Base-by-base conservation (phyloP, 805 yeast species). In the Wickerhamiella lipophila region DNA sequence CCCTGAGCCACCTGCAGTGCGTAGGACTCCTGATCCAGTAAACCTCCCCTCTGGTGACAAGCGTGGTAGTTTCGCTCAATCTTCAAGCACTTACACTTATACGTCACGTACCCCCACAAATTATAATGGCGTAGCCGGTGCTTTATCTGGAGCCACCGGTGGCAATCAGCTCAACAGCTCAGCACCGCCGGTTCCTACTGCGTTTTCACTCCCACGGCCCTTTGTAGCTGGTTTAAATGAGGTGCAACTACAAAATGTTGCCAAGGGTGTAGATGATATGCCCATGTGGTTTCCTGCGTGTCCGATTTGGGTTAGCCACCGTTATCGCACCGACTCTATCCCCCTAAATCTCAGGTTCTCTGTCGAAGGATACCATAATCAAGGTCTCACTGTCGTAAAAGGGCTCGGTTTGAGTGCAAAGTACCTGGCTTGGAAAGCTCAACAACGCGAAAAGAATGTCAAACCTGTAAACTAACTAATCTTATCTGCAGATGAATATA, bases 351-450 rank as follows among this genome's bases (percentile, higher is more conserved):
- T 51, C 36, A 41, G 51, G 29, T 58, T 58, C 49, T 56, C 50
- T 19, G 34, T 50, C 27, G 58, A 56, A 18, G 58, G 59, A 6
- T 34, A 43, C 15, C 36, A 16, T 5, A 25, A 6, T n/a, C 11
- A n/a, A 41, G 58, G 57, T n/a, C 56, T 54, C 3, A 58, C 59
- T 3, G 54, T 49, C 2, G 52, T 60, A 8, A 51, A 49, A 32
- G 73, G 73, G 32, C 60, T 79, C 32, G 86, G 94, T 5, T 94
- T 85, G 58, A 75, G 83, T 46, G 84, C 86, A 1, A 71, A 72
- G 58, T 87, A 83, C 59, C 62, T 86, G 60, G 83, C 85, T 1
- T 78, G 74, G 74, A 76, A 73, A 59, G 42, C 50, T 18, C 42
- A 41, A 30, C 34, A 25, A 22, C 22, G 12, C 3, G 13, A 42